Base-by-base conservation (phyloP, 1,284 basidiomycete species). In the Apiotrichum domesticum region DNA sequence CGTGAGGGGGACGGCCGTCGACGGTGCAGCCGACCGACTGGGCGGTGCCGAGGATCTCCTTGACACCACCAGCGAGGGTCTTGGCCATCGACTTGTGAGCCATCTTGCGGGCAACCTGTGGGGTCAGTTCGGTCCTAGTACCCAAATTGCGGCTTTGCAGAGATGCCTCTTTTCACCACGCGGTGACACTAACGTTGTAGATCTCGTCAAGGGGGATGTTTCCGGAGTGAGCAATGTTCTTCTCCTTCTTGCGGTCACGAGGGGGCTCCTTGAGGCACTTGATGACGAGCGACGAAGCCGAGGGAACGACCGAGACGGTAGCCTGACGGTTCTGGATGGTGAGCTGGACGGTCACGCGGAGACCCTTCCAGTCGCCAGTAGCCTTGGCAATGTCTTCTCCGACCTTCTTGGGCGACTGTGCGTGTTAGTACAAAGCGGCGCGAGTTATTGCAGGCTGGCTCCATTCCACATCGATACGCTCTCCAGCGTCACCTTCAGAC, bases 371-470 rank as follows among this genome's bases (percentile, higher is more conserved):
- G 79, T 88, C 88, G 60, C 87, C 85, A 63, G 96, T 98, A 62
- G 96, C 95, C 81, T 99, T 99, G 75, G 96, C 96, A 76, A 99
- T 98, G 82, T 99, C 96, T 90, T 99, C 96, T 82, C 96, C 96
- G 80, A 99, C 94, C 84, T 98, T 98, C 85, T 99, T 99, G 76
- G 96, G 95, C 59, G 96, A 97, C 94, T 98, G 68, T 54, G 21
- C 21, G 21, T 21, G 21, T 21, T 21, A 21, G 21, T 21, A 21
- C 21, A 21, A 21, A 21, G 21, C 21, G 37, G 37, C 37, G 37
- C 13, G 37, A 39, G 37, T 39, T 7, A 39, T 39, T 39, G 37
- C 37, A 39, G 37, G 37, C 37, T 39, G 37, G 8, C 13, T 13
- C 13, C 13, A 39, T 13, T 39, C 21, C 39, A 40, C 14, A n/a